Evolutionary conservation across 345 rosid genomes (phyloP).

Genomic region (Noccaea caerulescens): DNA sequence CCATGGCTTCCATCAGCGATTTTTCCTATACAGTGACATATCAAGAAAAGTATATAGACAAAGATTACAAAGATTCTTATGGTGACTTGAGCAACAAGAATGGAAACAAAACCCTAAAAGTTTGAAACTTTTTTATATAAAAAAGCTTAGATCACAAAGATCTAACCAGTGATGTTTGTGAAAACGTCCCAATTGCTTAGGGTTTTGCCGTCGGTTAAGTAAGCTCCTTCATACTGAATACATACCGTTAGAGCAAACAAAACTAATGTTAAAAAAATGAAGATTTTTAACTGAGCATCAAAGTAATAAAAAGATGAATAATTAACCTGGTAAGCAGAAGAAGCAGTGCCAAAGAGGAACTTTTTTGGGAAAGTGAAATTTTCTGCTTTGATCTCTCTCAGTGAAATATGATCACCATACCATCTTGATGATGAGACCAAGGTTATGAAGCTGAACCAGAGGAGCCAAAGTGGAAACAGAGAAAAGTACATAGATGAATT

Average conservation of each 20-base stretch:
- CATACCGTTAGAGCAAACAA: slow-evolving; percentile 8
- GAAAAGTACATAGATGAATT: slow-evolving; percentile 1
- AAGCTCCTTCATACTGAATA: slow-evolving; percentile 59
- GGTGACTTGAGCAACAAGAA: slow-evolving; percentile 32
- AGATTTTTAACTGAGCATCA: neutral
- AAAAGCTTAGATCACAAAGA: slow-evolving; percentile 5
- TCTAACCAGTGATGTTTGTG: slow-evolving; percentile 50
- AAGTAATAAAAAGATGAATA: neutral
- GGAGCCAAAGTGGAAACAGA: slow-evolving; percentile 1
- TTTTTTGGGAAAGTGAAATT: slow-evolving; percentile 42
- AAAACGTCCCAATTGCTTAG: slow-evolving; percentile 63
- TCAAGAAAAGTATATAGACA: neutral
- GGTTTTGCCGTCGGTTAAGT: slow-evolving; percentile 54
- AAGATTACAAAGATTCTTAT: neutral
- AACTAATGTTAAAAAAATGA: neutral
- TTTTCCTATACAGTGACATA: slow-evolving; percentile 45
- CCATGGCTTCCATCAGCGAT: slow-evolving; percentile 69
- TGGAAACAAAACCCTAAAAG: neutral
- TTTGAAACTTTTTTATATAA: neutral
- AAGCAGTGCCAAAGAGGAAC: slow-evolving; percentile 81
- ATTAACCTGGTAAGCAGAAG: slow-evolving; percentile 78
- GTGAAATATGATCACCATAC: slow-evolving; percentile 29
- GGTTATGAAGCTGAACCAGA: slow-evolving; percentile 31
- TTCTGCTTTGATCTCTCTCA: slow-evolving; percentile 19
- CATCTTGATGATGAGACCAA: slow-evolving; percentile 21